phyloP scores from a whole-genome alignment of 345 rosid genomes.

The Salix udensis region DNA sequence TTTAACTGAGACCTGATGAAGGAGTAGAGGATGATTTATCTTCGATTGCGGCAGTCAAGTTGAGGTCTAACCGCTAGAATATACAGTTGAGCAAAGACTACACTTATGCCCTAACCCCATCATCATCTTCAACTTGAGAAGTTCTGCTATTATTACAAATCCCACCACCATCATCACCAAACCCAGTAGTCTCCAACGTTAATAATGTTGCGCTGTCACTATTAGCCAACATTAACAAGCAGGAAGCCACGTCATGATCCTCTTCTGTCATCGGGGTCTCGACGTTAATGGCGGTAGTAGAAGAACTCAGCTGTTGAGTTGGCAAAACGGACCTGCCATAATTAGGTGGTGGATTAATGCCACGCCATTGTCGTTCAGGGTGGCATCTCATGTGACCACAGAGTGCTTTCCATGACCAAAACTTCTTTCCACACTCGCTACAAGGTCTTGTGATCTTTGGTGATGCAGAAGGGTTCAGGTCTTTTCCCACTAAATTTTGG shows the following conservation, averaged over 20 bases:
- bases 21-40: slow-evolving; percentile 35
- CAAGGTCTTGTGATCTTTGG: slow-evolving; percentile 77
- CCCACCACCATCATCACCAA: neutral
- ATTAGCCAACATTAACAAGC: slow-evolving; percentile 52
- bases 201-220: neutral
- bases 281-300: neutral
- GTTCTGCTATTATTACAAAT: neutral
- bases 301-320: neutral
- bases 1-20: slow-evolving; percentile 40
- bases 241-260: slow-evolving; percentile 68
- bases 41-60: slow-evolving; percentile 56
- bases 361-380: slow-evolving; percentile 63
- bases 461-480: slow-evolving; percentile 63
- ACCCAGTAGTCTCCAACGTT: neutral
- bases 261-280: slow-evolving; percentile 38
- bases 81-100: no score
- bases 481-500: slow-evolving; percentile 44
- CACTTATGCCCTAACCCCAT: no score
- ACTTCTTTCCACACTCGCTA: slow-evolving; percentile 81
- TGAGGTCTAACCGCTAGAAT: slow-evolving; percentile 27
- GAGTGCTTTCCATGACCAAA: slow-evolving; percentile 66
- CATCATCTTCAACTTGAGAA: slow-evolving; percentile 7
- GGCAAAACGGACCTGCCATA: slow-evolving; percentile 9
- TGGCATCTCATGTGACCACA: slow-evolving; percentile 84
- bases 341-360: slow-evolving; percentile 46